Base-by-base conservation (phyloP, 257 asterid genomes). In the Datura wrightii region DNA sequence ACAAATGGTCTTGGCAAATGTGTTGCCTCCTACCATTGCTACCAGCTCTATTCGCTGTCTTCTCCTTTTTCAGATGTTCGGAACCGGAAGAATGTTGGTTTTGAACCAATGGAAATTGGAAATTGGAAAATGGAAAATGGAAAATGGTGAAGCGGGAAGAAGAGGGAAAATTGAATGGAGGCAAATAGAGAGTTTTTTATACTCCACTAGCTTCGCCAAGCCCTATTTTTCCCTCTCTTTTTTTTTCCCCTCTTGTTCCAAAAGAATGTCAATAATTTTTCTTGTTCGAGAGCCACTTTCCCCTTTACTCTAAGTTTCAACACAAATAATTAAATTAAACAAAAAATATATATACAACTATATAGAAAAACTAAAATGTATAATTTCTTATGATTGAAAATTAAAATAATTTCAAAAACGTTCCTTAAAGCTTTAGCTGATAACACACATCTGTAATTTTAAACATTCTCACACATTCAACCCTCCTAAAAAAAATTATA, bases 1-100 rank as follows among this genome's bases (percentile, higher is more conserved):
- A 74, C 98, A 94, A 14, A 96, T 94, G 13, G 98, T 92, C 89
- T 94, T 94, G 39, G 94, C 86, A 89, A 91, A 93, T 34, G 97
- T 79, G 74, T 82, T 79, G 83, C 80, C 83, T 84, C 83, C 92
- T 44, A 36, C 92, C 96, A 90, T 93, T 46, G 85, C 89, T 79
- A 19, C 3, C 19, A 37, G 0, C 53, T n/a, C 15, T 18, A 1
- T 46, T 72, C 80, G 1, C 39, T 11, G 5, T 72, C 8, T 67
- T 41, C 53, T 16, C 31, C 13, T 1, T 39, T 41, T 74, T 42
- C 79, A 70, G 15, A 18, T 59, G 31, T 24, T 24, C 31, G 31
- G 31, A 24, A 24, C 31, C 9, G 36, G 36, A 59, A 59, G 7
- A 70, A 46, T 24, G 53, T 7, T 67, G 13, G 10, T 10, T 31